Evolutionary conservation across 306 rosid genomes (phyloP).

Genomic region (Dalbergia cochinchinensis): DNA sequence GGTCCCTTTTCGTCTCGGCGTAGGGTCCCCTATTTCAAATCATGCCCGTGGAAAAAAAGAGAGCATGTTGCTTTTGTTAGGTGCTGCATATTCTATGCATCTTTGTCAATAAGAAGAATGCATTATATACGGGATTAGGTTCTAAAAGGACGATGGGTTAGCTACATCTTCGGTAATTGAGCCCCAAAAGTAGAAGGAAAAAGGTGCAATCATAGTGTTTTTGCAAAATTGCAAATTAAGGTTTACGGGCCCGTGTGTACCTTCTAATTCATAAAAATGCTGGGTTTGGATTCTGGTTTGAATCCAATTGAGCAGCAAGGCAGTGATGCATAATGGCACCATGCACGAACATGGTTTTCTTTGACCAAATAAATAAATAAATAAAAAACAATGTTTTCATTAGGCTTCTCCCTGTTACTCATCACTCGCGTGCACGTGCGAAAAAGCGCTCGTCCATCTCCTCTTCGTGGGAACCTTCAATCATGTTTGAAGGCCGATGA

Average conservation of each 20-base stretch:
- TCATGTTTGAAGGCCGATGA: background rate
- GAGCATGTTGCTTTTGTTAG: constrained; percentile 40
- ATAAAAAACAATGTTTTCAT: background rate
- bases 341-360: background rate
- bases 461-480: constrained; percentile 19
- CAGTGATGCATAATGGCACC: background rate
- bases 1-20: constrained; percentile 37
- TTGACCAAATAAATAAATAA: too few relatives aligned
- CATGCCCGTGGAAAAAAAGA: constrained; percentile 37
- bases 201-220: constrained; percentile 62
- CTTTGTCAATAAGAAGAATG: constrained; percentile 37
- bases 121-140: constrained; percentile 54
- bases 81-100: constrained; percentile 37
- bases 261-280: constrained; percentile 12
- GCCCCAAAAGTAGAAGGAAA: constrained; percentile 52
- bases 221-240: constrained; percentile 35
- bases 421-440: constrained; percentile 23
- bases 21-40: constrained; percentile 52
- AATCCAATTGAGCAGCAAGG: constrained; percentile 16
- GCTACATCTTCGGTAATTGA: constrained; percentile 57
- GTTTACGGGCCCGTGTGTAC: constrained; percentile 40
- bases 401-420: background rate
- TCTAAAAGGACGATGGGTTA: constrained; percentile 42
- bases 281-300: constrained; percentile 19
- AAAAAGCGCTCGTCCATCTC: background rate